Conservation (phyloP, 2,329 filamentous ascomycete genomes). For the Fusarium virguliforme region DNA sequence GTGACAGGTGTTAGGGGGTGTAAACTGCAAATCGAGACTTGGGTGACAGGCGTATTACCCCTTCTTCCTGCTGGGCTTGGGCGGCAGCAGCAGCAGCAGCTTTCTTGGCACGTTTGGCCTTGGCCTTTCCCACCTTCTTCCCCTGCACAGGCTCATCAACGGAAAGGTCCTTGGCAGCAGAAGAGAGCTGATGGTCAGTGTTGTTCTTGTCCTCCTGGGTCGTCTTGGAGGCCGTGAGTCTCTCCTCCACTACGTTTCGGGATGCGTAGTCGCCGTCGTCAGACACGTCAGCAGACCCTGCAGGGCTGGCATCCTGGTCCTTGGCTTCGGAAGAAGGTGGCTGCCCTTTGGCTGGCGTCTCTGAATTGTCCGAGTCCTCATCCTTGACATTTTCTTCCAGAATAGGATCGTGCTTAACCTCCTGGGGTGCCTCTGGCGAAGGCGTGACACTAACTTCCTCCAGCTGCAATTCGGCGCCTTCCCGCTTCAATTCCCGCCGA, state of each 20-base stretch:
- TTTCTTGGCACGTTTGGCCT: slow-evolving; percentile 67
- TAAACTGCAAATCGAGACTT: not conserved
- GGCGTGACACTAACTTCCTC: slow-evolving; percentile 39
- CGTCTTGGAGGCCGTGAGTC: slow-evolving; percentile 52
- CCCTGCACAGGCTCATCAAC: slow-evolving; percentile 46
- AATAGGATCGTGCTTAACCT: not conserved
- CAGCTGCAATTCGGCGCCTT: slow-evolving; percentile 76
- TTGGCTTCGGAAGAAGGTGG: not conserved
- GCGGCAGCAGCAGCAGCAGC: slow-evolving; percentile 60
- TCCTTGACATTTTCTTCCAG: not conserved
- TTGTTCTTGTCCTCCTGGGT: not conserved
- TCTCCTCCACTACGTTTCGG: slow-evolving; percentile 61
- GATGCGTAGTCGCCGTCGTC: slow-evolving; percentile 65
- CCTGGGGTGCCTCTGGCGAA: slow-evolving; percentile 8
- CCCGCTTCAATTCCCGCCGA: slow-evolving; percentile 84
- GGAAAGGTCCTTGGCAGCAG: slow-evolving; percentile 44
- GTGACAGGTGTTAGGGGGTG: slow-evolving; percentile 19
- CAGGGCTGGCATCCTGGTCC: slow-evolving; percentile 16
- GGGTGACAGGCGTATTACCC: slow-evolving; percentile 52
- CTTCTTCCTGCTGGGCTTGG: slow-evolving; percentile 53
- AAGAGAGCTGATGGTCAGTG: slow-evolving; percentile 33
- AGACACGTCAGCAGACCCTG: slow-evolving; percentile 37
- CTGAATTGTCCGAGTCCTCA: not conserved
- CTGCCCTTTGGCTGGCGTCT: not conserved
- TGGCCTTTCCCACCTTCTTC: slow-evolving; percentile 67